These are phyloP conservation scores for Eucalyptus microcorys DNA, from an alignment of 345 rosid species.

Conservation along the genomic window DNA sequence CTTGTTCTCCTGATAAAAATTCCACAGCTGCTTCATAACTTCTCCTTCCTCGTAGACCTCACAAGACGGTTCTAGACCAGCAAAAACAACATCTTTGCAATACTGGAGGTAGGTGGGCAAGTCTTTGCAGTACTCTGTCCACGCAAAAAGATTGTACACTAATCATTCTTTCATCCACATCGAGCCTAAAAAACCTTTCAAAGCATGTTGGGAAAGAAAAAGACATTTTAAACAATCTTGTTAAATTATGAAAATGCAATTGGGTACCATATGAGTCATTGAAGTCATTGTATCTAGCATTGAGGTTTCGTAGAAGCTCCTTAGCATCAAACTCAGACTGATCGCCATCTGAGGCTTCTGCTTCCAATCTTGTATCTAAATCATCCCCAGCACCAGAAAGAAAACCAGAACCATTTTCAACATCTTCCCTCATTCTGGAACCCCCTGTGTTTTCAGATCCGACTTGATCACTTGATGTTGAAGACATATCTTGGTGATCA, in stretches of 20 bases:
- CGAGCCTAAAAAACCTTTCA: background rate
- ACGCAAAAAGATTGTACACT: background rate
- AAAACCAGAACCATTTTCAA: conserved; percentile 3
- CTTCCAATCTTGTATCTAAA: conserved; percentile 1
- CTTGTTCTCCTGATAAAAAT: conserved; percentile 36
- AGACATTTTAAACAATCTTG: background rate
- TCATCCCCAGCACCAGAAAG: conserved; percentile 3
- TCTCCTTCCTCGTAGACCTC: background rate
- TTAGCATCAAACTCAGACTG: conserved; percentile 14
- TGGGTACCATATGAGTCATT: conserved; percentile 12
- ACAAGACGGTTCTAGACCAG: background rate
- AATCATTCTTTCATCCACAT: background rate
- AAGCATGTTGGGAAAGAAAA: background rate
- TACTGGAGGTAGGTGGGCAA: background rate
- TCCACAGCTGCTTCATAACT: conserved; percentile 30
- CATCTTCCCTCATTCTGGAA: background rate
- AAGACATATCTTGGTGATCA: background rate
- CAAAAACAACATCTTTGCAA: conserved; percentile 3
- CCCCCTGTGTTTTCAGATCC: background rate
- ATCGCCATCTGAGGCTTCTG: conserved; percentile 1
- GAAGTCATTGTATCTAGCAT: conserved; percentile 20
- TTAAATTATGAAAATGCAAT: background rate
- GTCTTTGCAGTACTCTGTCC: background rate
- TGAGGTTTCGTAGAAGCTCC: conserved; percentile 44
- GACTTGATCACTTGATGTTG: background rate